Conservation (phyloP, 768 basidiomycete genomes). For the Boletus rufocinnamomeus region DNA sequence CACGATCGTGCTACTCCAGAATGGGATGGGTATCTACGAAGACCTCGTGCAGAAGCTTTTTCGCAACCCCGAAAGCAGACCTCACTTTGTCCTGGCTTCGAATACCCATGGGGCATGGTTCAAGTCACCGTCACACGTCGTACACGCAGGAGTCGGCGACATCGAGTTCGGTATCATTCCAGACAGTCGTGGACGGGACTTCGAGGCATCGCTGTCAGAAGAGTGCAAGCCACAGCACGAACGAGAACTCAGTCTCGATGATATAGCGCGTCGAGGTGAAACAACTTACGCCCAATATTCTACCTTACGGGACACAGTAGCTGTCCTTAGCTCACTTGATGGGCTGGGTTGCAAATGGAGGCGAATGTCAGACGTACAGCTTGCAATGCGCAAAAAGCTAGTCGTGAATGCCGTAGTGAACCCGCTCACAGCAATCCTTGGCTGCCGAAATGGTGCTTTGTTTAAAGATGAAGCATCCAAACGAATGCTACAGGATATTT, state of each 20-base stretch:
- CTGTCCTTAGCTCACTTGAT: slow-evolving; percentile 57
- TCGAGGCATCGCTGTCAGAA: slow-evolving; percentile 54
- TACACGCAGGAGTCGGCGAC: slow-evolving; percentile 69
- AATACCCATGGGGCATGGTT: slow-evolving; percentile 80
- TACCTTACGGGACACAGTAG: slow-evolving; percentile 67
- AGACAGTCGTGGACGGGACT: slow-evolving; percentile 62
- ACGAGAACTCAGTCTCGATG: slow-evolving; percentile 49
- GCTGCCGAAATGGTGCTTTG: slow-evolving; percentile 78
- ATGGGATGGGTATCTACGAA: slow-evolving; percentile 94
- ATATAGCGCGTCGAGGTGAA: slow-evolving; percentile 47
- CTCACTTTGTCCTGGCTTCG: slow-evolving; percentile 82
- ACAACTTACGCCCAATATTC: slow-evolving; percentile 47
- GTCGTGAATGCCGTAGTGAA: slow-evolving; percentile 83
- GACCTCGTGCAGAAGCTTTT: slow-evolving; percentile 66
- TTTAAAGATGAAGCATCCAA: slow-evolving; percentile 46
- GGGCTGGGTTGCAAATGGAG: slow-evolving; percentile 63
- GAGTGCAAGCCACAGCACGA: slow-evolving; percentile 36
- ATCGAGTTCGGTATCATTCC: slow-evolving; percentile 82
- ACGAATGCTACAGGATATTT: slow-evolving; percentile 54
- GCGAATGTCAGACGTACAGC: slow-evolving; percentile 65
- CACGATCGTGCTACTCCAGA: slow-evolving; percentile 91
- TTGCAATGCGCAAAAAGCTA: slow-evolving; percentile 74
- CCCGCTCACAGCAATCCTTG: slow-evolving; percentile 79
- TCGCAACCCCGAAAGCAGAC: slow-evolving; percentile 68
- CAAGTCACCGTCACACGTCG: slow-evolving; percentile 52